Evolutionary conservation across 495 filamentous ascomycete species (phyloP).

Genomic region (Sphaerosporella brunnea): DNA sequence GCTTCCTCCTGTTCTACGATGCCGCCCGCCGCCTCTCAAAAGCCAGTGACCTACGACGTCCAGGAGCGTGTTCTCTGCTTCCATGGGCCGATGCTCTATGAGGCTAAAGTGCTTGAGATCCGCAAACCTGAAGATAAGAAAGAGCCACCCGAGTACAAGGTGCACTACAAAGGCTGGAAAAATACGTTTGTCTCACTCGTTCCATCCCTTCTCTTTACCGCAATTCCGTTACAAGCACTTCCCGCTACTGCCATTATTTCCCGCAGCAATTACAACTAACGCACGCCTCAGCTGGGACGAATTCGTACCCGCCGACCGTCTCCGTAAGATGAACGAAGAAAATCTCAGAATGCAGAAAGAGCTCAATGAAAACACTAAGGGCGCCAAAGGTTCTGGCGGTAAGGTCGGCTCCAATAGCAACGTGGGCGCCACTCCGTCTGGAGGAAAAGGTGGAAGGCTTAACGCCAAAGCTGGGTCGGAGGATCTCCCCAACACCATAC

Average conservation of each 20-base stretch:
- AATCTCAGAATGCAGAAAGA: constrained; percentile 38
- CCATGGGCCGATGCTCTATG: constrained; percentile 88
- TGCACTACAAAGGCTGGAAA: constrained; percentile 99
- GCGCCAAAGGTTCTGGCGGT: constrained; percentile 4
- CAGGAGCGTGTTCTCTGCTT: constrained; percentile 94
- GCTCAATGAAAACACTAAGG: constrained; percentile 24
- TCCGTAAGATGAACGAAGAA: constrained; percentile 86
- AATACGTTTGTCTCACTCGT: constrained; percentile 48
- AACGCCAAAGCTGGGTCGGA: constrained; percentile 24
- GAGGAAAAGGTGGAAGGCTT: constrained; percentile 6
- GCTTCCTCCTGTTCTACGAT: constrained; percentile 27
- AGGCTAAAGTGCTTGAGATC: constrained; percentile 79
- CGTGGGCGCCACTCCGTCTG: constrained; percentile 1
- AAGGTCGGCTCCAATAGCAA: constrained; percentile 17
- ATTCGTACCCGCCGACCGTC: constrained; percentile 88
- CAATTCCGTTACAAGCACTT: neutral
- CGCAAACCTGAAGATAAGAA: constrained; percentile 50
- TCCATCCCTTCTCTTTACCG: neutral
- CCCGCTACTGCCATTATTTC: neutral
- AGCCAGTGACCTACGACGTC: constrained; percentile 48
- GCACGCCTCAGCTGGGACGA: constrained; percentile 67
- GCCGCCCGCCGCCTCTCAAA: constrained; percentile 38
- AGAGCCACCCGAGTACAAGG: constrained; percentile 63
- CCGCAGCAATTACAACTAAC: neutral
- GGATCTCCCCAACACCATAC: constrained; percentile 29